These are phyloP conservation scores for Saturnispora galanensis DNA, from an alignment of 805 yeast species.

Conservation along the genomic window DNA sequence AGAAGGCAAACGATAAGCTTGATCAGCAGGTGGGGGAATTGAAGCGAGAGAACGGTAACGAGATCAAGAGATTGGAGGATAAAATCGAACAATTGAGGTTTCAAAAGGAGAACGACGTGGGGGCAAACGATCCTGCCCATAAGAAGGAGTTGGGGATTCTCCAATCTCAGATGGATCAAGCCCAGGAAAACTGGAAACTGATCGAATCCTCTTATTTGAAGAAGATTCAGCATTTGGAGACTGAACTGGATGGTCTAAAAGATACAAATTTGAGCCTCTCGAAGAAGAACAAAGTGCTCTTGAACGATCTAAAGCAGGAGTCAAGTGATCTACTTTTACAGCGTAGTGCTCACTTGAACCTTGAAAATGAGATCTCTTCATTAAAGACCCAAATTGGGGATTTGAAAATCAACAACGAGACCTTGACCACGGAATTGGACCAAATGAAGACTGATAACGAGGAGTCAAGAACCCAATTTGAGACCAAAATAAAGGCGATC, in stretches of 20 bases:
- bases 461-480: conserved; percentile 19
- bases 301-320: conserved; percentile 29
- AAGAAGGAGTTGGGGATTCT: conserved; percentile 31
- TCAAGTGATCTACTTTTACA: conserved; percentile 16
- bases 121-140: not conserved
- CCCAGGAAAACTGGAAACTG: conserved; percentile 74
- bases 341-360: conserved; percentile 17
- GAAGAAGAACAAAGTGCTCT: conserved; percentile 22
- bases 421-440: conserved; percentile 14
- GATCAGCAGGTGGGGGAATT: conserved; percentile 12
- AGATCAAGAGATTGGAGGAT: conserved; percentile 52
- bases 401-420: conserved; percentile 19
- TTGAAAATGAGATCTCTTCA: conserved; percentile 19
- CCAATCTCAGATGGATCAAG: conserved; percentile 63
- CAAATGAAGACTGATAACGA: conserved; percentile 22
- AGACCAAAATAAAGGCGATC: conserved; percentile 18
- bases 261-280: conserved; percentile 23
- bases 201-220: conserved; percentile 58
- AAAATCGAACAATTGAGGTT: conserved; percentile 61
- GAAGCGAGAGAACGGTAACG: conserved; percentile 29
- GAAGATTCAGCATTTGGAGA: conserved; percentile 36
- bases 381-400: conserved; percentile 13
- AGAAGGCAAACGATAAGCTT: conserved; percentile 20
- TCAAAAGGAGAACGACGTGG: conserved; percentile 39
- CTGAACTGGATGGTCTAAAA: conserved; percentile 32